These are phyloP conservation scores for Thymus quinquecostatus DNA, from an alignment of 257 asterid genomes.

Conservation along the genomic window DNA sequence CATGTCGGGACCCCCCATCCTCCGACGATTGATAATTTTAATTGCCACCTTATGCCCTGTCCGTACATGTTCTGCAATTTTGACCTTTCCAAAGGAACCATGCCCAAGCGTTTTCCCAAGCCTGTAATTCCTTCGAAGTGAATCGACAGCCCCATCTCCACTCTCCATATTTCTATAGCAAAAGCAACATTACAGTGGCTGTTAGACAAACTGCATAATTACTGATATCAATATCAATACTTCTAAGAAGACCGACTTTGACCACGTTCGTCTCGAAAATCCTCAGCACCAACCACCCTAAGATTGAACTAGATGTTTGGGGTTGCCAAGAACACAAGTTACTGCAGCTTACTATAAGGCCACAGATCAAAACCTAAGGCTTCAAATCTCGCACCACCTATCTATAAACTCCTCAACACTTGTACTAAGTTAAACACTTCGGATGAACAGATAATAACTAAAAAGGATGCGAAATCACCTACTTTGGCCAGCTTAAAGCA, in stretches of 20 bases:
- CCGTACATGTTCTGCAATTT: slow-evolving; percentile 85
- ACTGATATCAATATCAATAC: slow-evolving; percentile 12
- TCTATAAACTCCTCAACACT: slow-evolving; percentile 19
- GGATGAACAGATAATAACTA: background rate
- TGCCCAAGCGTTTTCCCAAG: slow-evolving; percentile 95
- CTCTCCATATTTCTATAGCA: slow-evolving; percentile 61
- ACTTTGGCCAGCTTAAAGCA: background rate
- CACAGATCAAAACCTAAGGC: background rate
- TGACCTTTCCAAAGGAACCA: slow-evolving; percentile 96
- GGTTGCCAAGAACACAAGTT: slow-evolving; percentile 6
- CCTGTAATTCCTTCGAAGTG: slow-evolving; percentile 66
- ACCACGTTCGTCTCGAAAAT: background rate
- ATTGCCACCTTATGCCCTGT: slow-evolving; percentile 95
- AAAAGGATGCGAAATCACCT: background rate
- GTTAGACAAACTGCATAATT: slow-evolving; percentile 18
- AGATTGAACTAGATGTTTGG: background rate
- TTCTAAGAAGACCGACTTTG: slow-evolving; percentile 7
- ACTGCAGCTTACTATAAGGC: background rate
- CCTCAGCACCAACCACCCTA: background rate
- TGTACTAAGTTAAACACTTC: slow-evolving; percentile 7
- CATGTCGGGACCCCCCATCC: slow-evolving; percentile 86
- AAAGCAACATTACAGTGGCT: slow-evolving; percentile 8
- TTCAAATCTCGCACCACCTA: slow-evolving; percentile 11
- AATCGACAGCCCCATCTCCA: slow-evolving; percentile 51
- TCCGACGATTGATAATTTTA: slow-evolving; percentile 88